Percentiles rank a stretch among this genome's conserved stretches.
Conservation (phyloP, 2,329 filamentous ascomycete species). For the Penicillium sp. region DNA sequence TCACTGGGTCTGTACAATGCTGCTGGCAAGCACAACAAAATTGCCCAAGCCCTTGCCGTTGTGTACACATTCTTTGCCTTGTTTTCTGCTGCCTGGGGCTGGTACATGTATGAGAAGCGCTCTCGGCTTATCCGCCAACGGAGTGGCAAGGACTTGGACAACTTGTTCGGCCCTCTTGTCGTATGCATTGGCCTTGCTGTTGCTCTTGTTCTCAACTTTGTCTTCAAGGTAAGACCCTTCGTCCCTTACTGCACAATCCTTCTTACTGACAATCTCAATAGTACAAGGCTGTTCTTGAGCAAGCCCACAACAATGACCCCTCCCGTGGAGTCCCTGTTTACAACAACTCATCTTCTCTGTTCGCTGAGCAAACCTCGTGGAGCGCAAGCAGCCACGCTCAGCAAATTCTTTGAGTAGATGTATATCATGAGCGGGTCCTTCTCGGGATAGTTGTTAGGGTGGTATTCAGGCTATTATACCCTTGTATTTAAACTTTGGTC, state of each 20-base stretch:
- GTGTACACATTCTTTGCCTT: conserved; percentile 79
- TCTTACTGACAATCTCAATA: conserved; percentile 19
- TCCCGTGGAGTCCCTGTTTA: conserved; percentile 7
- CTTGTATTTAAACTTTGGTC: neutral
- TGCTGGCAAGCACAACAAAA: conserved; percentile 69
- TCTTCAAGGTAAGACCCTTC: conserved; percentile 61
- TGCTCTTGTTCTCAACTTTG: conserved; percentile 83
- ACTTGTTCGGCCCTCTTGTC: conserved; percentile 77
- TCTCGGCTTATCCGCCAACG: conserved; percentile 77
- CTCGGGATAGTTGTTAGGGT: neutral
- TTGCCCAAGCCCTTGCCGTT: conserved; percentile 77
- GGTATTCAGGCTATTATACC: neutral
- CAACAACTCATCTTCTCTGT: conserved; percentile 12
- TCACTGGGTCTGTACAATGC: conserved; percentile 87
- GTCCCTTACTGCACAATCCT: neutral
- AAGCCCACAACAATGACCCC: conserved; percentile 17
- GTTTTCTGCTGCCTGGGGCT: conserved; percentile 86
- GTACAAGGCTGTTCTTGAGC: conserved; percentile 33
- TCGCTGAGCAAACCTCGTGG: neutral
- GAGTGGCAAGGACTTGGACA: conserved; percentile 92
- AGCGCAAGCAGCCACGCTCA: neutral
- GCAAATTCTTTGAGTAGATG: conserved; percentile 4
- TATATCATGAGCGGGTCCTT: neutral
- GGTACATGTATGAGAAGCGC: conserved; percentile 74
- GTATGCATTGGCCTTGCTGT: conserved; percentile 76